These are phyloP conservation scores for Solanum corneliomulleri DNA, from an alignment of 257 asterid species.

Conservation along the genomic window DNA sequence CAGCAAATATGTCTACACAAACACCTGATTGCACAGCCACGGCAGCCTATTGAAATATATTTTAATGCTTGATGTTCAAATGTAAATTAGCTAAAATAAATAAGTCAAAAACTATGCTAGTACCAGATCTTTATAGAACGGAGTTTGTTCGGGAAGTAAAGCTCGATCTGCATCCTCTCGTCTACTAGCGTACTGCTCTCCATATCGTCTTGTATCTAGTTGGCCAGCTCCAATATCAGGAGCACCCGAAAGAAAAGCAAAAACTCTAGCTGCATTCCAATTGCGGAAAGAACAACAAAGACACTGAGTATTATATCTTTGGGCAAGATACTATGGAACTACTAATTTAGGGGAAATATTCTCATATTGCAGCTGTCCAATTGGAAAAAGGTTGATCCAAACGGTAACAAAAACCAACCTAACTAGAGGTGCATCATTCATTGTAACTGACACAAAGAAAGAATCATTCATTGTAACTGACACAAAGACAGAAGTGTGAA, in stretches of 20 bases:
- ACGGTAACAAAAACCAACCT: neutral
- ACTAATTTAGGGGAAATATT: neutral
- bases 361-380: neutral
- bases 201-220: constrained; percentile 90
- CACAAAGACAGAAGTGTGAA: neutral
- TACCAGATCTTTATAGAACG: constrained; percentile 97
- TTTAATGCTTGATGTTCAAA: constrained; percentile 19
- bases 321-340: constrained; percentile 7
- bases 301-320: neutral
- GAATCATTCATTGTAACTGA: neutral
- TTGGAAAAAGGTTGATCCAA: neutral
- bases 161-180: constrained; percentile 99
- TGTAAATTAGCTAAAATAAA: constrained; percentile 2
- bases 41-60: constrained; percentile 68
- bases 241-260: constrained; percentile 90
- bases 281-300: neutral
- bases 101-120: constrained; percentile 3
- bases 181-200: constrained; percentile 99
- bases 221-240: constrained; percentile 98
- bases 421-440: neutral
- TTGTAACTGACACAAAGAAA: neutral
- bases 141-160: constrained; percentile 95
- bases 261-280: constrained; percentile 73
- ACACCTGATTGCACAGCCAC: constrained; percentile 99
- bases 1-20: constrained; percentile 95